phyloP scores from a whole-genome alignment of 2,329 filamentous ascomycete genomes.

The Myriangium duriaei region DNA sequence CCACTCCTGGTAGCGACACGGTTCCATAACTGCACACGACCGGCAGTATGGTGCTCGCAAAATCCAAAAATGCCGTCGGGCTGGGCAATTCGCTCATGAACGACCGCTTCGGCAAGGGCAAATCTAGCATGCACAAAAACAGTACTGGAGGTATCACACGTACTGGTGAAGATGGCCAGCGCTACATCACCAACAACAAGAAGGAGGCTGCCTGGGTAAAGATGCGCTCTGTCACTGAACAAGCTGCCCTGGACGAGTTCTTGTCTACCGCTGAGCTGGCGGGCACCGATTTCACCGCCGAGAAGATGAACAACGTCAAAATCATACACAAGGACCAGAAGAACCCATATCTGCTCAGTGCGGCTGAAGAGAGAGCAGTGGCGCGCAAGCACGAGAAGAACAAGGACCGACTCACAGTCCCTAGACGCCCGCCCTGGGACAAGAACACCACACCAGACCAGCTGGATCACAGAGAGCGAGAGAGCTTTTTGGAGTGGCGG shows the following conservation, averaged over 20 bases:
- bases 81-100: constrained; percentile 98
- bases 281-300: constrained; percentile 96
- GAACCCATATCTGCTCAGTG: constrained; percentile 84
- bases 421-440: constrained; percentile 82
- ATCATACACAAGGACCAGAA: constrained; percentile 95
- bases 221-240: constrained; percentile 97
- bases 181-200: constrained; percentile 82
- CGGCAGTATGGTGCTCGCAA: constrained; percentile 57
- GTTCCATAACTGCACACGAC: too few relatives aligned
- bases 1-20: too few relatives aligned
- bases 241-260: constrained; percentile 93
- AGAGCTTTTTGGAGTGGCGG: constrained; percentile 76
- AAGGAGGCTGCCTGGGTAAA: constrained; percentile 96
- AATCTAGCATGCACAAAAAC: constrained; percentile 65
- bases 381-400: constrained; percentile 75
- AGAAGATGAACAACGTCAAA: constrained; percentile 98
- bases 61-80: constrained; percentile 89
- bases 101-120: constrained; percentile 90
- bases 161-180: constrained; percentile 20
- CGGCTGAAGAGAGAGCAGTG: constrained; percentile 66
- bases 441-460: constrained; percentile 69
- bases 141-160: constrained; percentile 42
- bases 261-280: constrained; percentile 88
- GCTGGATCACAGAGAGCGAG: constrained; percentile 66
- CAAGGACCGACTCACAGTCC: constrained; percentile 68